Percentiles rank a stretch among this genome's conserved stretches.
Conservation (phyloP, 2,329 filamentous ascomycete species). For the Fusarium sp. region DNA sequence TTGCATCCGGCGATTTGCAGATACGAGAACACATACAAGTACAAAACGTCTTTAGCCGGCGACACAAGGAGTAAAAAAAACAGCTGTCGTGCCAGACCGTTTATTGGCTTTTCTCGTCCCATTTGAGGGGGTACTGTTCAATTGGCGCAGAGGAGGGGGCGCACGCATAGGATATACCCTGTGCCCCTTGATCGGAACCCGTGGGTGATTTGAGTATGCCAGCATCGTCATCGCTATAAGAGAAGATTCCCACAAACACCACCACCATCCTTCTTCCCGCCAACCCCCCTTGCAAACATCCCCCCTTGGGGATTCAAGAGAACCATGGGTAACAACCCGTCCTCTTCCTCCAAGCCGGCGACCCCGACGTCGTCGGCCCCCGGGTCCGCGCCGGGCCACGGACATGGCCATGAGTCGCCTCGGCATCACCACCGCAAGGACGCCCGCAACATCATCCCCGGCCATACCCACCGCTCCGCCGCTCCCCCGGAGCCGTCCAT, state of each 20-base stretch:
- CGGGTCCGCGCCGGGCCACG: conserved; percentile 40
- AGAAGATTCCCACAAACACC: too few species aligned
- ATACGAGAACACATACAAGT: neutral
- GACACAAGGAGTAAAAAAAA: conserved; percentile 4
- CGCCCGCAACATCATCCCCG: conserved; percentile 63
- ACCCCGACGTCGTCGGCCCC: conserved; percentile 48
- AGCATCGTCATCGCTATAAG: conserved; percentile 30
- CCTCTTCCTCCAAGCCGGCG: conserved; percentile 52
- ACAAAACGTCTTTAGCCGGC: neutral
- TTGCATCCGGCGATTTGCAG: neutral
- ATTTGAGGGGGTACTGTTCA: neutral
- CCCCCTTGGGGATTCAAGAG: conserved; percentile 16
- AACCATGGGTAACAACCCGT: conserved; percentile 55
- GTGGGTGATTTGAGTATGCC: conserved; percentile 32
- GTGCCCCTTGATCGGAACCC: neutral
- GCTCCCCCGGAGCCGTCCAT: conserved; percentile 73
- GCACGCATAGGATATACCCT: neutral
- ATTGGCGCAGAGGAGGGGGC: conserved; percentile 36
- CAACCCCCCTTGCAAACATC: neutral
- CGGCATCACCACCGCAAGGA: conserved; percentile 51
- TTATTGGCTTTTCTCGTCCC: conserved; percentile 14
- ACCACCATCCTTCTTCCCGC: too few species aligned
- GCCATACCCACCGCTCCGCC: conserved; percentile 67
- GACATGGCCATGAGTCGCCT: conserved; percentile 43
- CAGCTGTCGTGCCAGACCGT: conserved; percentile 30